Evolutionary conservation across 2,329 filamentous ascomycete genomes (phyloP), one percentile per base, ranked within the genome.

Genomic region (Arthrobotrys entomopaga): DNA sequence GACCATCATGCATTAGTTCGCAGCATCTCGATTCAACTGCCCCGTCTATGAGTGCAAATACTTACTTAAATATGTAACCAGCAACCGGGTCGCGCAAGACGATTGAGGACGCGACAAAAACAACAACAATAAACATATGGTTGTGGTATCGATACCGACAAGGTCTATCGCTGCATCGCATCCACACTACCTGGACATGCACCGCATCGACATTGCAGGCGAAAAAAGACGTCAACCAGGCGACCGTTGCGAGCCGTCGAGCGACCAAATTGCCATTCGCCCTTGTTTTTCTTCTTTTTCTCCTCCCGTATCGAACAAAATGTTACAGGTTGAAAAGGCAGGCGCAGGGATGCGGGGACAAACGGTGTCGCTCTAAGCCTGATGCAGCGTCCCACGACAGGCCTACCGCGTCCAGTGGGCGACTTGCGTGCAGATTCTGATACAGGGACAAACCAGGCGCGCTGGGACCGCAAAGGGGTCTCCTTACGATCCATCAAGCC

Each of bases 321-420:
- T 67, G 70, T 74, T 74, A 74, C 70, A 74, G 63, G 59, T 74
- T 74, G 70, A 74, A 74, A 43, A 63, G 63, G 24, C 19, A 61
- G 56, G 61, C 40, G 56, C 61, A 66, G 61, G 70, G 70, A 46
- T 66, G 26, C 63, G 57, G 70, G 70, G 54, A 63, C 20, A 53
- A 61, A 50, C 38, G 13, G 26, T 54, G 43, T 60, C 50, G 61
- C 54, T 40, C 69, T 66, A 66, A 66, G 20, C 69, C 69, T n/a
- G 50, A 74, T 54, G 48, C 60, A 66, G 69, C 52, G 57, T 63
- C 10, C 29, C 57, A 34, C 57, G 29, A 29, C 56, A 63, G 19
- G 58, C 5, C 29, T 54, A 66, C 10, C 57, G 20, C 57, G 43
- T 20, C 56, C 50, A 15, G 58, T 43, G 22, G 24, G 4, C 26